Percentiles rank a stretch among this genome's conserved stretches.
Conservation (phyloP, 192 early-diverging fungal species). For the Fimicolochytrium jonesii region DNA sequence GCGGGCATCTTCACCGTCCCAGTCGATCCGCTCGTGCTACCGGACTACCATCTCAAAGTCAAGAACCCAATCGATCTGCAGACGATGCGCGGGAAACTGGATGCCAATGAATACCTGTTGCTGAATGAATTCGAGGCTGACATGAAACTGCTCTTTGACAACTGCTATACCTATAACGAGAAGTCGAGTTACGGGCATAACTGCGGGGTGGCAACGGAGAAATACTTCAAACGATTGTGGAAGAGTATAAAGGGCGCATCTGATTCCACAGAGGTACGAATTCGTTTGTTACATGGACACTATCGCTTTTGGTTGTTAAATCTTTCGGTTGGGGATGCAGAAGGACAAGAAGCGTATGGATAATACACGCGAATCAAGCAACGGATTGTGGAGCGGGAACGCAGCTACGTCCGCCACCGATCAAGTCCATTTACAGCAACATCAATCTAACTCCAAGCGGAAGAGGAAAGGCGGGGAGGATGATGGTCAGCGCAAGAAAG, state of each 20-base stretch:
- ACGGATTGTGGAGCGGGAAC: no score
- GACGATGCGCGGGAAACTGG: slow-evolving; percentile 59
- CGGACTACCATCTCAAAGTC: slow-evolving; percentile 46
- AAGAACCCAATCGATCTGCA: slow-evolving; percentile 71
- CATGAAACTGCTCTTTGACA: slow-evolving; percentile 60
- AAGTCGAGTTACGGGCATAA: slow-evolving; percentile 34
- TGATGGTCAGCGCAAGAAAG: no score
- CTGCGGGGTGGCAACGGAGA: slow-evolving; percentile 26
- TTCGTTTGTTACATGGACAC: no score
- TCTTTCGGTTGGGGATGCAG: no score
- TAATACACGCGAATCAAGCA: no score
- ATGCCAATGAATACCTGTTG: slow-evolving; percentile 42
- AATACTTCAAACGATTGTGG: slow-evolving; percentile 30
- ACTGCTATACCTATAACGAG: slow-evolving; percentile 75
- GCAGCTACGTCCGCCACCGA: no score
- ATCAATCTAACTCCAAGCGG: no score
- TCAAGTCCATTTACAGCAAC: no score
- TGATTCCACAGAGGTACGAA: not conserved
- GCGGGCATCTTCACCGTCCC: slow-evolving; percentile 45
- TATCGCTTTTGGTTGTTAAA: no score
- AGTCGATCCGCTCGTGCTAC: slow-evolving; percentile 38
- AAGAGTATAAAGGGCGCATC: not conserved
- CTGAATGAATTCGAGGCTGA: slow-evolving; percentile 53
- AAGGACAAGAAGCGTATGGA: no score
- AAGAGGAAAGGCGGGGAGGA: no score